Evolutionary conservation across 2,329 filamentous ascomycete genomes (phyloP).

Genomic region (Tympanopsis confertula): DNA sequence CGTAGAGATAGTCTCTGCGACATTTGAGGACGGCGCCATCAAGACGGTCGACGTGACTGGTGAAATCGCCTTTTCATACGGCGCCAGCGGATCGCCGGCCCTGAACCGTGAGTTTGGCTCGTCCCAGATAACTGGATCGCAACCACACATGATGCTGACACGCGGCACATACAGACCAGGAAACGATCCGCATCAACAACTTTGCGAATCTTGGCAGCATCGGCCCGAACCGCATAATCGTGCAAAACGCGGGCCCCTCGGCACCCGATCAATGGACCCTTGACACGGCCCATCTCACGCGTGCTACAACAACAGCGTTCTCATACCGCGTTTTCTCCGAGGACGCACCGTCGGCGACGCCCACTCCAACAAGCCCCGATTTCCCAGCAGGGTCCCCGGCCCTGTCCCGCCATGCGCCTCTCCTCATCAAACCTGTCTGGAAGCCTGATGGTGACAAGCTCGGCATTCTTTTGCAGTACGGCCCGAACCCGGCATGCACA

Average conservation of each 20-base stretch:
- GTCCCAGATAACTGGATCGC: slow-evolving; percentile 28
- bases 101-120: slow-evolving; percentile 31
- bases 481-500: slow-evolving; percentile 60
- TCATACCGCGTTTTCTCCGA: slow-evolving; percentile 81
- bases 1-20: slow-evolving; percentile 80
- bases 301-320: slow-evolving; percentile 70
- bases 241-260: slow-evolving; percentile 53
- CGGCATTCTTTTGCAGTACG: slow-evolving; percentile 76
- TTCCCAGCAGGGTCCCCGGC: slow-evolving; percentile 22
- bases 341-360: slow-evolving; percentile 34
- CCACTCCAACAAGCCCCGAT: slow-evolving; percentile 49
- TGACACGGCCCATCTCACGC: slow-evolving; percentile 57
- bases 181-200: slow-evolving; percentile 75
- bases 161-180: slow-evolving; percentile 26
- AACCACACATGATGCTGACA: slow-evolving; percentile 14
- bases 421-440: slow-evolving; percentile 68
- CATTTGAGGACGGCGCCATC: slow-evolving; percentile 64
- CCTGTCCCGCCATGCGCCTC: slow-evolving; percentile 49
- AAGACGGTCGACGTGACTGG: slow-evolving; percentile 68
- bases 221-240: slow-evolving; percentile 84
- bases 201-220: slow-evolving; percentile 83
- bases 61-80: slow-evolving; percentile 81
- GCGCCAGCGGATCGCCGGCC: slow-evolving; percentile 27
- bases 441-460: slow-evolving; percentile 75
- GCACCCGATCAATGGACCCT: slow-evolving; percentile 72